Evolutionary conservation across 257 asterid species (phyloP).

Genomic region (Agastache rugosa): DNA sequence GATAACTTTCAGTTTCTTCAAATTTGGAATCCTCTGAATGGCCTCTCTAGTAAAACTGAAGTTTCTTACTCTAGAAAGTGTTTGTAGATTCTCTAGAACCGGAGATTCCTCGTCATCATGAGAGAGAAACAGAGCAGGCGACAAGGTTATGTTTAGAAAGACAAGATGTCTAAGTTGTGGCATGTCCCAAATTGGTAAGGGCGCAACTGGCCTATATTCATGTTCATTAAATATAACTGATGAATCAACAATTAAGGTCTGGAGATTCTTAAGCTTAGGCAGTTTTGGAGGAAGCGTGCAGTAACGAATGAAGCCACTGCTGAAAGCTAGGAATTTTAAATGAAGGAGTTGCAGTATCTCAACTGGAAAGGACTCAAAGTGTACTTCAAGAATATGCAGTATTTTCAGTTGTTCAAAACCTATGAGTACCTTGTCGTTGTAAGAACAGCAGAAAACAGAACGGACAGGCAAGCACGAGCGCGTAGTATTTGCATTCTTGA

Average conservation of each 20-base stretch:
- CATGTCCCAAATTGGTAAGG: conserved; percentile 32
- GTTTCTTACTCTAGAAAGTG: conserved; percentile 34
- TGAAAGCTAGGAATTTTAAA: conserved; percentile 20
- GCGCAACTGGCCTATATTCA: neutral
- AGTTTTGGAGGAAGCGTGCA: conserved; percentile 31
- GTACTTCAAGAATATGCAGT: conserved; percentile 31
- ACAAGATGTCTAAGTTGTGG: conserved; percentile 33
- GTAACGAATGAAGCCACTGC: conserved; percentile 26
- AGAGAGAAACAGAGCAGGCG: conserved; percentile 1
- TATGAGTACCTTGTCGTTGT: neutral
- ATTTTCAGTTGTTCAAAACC: conserved; percentile 19
- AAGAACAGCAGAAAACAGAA: conserved; percentile 31
- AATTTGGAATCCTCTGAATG: conserved; percentile 23
- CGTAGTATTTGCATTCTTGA: conserved; percentile 22
- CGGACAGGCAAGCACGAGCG: neutral
- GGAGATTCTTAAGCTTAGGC: conserved; percentile 29
- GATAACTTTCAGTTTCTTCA: conserved; percentile 28
- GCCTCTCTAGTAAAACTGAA: conserved; percentile 30
- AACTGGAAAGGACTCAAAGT: conserved; percentile 29
- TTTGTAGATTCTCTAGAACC: conserved; percentile 12
- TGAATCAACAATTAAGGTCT: conserved; percentile 28
- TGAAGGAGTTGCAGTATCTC: conserved; percentile 22
- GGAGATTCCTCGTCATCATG: neutral
- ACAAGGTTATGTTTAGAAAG: conserved; percentile 28
- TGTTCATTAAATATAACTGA: neutral